Percentiles rank a stretch among this genome's conserved stretches.
Conservation (phyloP, 768 basidiomycete species). For the Cystofilobasidium capitatum region DNA sequence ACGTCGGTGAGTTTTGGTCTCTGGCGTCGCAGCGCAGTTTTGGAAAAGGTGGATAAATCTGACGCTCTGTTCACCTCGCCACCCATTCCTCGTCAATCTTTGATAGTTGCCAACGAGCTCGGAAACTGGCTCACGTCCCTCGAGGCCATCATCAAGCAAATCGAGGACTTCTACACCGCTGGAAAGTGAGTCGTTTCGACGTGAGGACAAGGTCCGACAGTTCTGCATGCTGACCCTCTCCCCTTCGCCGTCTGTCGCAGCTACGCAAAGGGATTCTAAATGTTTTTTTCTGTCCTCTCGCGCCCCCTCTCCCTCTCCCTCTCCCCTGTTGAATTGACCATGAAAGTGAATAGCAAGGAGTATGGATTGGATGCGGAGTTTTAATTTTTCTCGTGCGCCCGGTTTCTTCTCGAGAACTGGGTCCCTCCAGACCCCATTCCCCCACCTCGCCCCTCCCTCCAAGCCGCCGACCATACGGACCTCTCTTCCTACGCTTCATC, state of each 20-base stretch:
- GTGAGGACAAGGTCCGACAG: too few species aligned
- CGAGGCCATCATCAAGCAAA: conserved; percentile 45
- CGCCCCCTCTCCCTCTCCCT: not conserved
- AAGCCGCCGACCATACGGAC: too few species aligned
- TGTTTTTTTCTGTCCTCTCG: too few species aligned
- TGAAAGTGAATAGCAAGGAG: not conserved
- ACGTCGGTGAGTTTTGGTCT: conserved; percentile 31
- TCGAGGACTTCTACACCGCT: conserved; percentile 44
- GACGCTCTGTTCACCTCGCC: not conserved
- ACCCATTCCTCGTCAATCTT: not conserved
- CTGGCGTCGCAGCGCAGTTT: too few species aligned
- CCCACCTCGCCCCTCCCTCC: too few species aligned
- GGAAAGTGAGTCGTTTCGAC: conserved; percentile 25
- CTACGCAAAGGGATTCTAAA: not conserved
- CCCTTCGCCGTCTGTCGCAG: not conserved
- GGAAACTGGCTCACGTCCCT: conserved; percentile 51
- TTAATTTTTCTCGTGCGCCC: too few species aligned
- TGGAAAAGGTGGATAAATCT: not conserved
- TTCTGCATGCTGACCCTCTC: not conserved
- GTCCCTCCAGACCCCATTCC: too few species aligned
- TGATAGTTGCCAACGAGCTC: conserved; percentile 44
- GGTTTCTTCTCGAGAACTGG: too few species aligned
- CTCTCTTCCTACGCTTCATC: too few species aligned
- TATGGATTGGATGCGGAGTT: too few species aligned
- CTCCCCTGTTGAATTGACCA: not conserved